Percentiles rank a stretch among this genome's conserved stretches.
Evolutionary conservation across 2,329 filamentous ascomycete genomes (phyloP).

Genomic region (Arthrobotrys entomopaga): DNA sequence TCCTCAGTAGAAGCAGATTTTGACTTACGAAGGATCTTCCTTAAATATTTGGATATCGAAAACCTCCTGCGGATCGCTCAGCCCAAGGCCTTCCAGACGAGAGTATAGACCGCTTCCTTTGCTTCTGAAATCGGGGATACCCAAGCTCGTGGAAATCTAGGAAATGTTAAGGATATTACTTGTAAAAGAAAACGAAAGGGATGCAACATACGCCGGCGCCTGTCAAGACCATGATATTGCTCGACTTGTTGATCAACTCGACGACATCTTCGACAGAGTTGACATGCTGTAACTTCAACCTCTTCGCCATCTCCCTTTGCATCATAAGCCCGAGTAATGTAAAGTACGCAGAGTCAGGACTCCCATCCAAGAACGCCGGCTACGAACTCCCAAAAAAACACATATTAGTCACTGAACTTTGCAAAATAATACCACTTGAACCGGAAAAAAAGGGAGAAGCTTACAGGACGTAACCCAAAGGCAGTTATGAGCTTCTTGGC

Average conservation of each 20-base stretch:
- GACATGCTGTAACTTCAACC: conserved; percentile 80
- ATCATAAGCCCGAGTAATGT: conserved; percentile 79
- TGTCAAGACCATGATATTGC: conserved; percentile 91
- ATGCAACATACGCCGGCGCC: conserved; percentile 75
- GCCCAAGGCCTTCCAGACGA: conserved; percentile 79
- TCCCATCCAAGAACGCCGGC: conserved; percentile 77
- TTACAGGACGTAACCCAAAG: conserved; percentile 76
- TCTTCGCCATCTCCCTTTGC: conserved; percentile 80
- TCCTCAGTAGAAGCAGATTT: not conserved
- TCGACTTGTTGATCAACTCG: conserved; percentile 74
- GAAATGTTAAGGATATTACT: conserved; percentile 10
- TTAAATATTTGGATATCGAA: conserved; percentile 91
- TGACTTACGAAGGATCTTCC: conserved; percentile 73
- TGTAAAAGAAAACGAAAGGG: conserved; percentile 30
- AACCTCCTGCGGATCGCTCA: conserved; percentile 88
- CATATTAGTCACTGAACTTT: conserved; percentile 16
- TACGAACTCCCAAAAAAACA: conserved; percentile 35
- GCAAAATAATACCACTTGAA: not conserved
- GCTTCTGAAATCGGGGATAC: conserved; percentile 96
- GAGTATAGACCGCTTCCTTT: conserved; percentile 92
- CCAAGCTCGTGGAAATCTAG: conserved; percentile 89
- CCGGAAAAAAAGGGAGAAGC: conserved; percentile 11
- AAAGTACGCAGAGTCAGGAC: conserved; percentile 78
- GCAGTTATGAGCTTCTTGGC: conserved; percentile 86
- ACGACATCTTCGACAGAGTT: conserved; percentile 91